Base-by-base conservation (phyloP, 345 rosid genomes). In the Dipteronia sinensis region DNA sequence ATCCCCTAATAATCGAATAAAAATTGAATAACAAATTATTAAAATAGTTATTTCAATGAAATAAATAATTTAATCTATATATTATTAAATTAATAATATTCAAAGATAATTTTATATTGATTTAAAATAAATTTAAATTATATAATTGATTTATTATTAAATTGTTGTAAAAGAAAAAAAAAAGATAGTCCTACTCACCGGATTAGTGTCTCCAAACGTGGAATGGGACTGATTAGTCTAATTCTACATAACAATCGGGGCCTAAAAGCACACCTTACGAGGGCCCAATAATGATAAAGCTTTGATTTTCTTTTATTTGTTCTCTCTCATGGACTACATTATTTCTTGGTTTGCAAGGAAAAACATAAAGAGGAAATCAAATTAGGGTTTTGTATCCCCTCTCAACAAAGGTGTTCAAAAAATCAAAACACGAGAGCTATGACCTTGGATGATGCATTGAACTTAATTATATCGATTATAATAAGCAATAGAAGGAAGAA, bases 201-300 rank as follows among this genome's bases (percentile, higher is more conserved):
- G 6, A 34, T 34, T 34, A 6, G 6, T 4, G 0, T 34, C 0
- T 0, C 4, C 38, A 3, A 4, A 3, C 0, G 6, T 31, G 3
- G 34, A 5, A 31, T 31, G 3, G 34, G 6, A 4, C 6, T 29
- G 31, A 29, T 29, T 29, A 29, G 31, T 29, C 31, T 3, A 31
- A 3, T 31, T 4, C 34, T 6, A 34, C 6, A 4, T 34, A 34
- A 34, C 38, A 34, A 34, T 0, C 38, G 1, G 38, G 38, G 6
- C 38, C 0, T 34, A 34, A 34, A 11, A 42, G 46, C 2, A 42
- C 46, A 42, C 11, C 9, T 34, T 34, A 42, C 1, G 58, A 51
- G n/a, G 7, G 19, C 58, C n/a, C 58, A 53, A 53, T 53, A 1
- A 16, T 16, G 19, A 51, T 2, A 15, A 4, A 51, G 13, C 16